Base-by-base conservation (phyloP, 2,329 filamentous ascomycete genomes). In the Xylaria sp. region DNA sequence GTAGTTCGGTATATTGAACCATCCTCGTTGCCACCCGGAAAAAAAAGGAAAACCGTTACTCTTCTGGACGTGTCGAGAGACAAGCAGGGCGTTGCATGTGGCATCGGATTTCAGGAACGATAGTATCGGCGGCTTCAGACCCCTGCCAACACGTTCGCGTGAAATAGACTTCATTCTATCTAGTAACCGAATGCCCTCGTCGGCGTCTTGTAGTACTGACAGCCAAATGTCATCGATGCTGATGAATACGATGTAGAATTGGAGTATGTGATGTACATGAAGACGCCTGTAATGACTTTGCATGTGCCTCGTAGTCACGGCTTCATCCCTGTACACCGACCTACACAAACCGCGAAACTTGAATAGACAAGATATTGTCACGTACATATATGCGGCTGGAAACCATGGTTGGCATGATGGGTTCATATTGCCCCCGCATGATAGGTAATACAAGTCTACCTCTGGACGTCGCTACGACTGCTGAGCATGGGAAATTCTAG, bases 61-160 rank as follows among this genome's bases (percentile, higher is more conserved):
- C 23, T 32, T 20, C 30, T 4, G 23, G 28, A 50, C 4, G 9
- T 59, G 62, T 43, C 59, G 34, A 45, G 58, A 63, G 52, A 45
- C 58, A 62, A 65, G 45, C 58, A 59, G 61, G 61, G 66, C 66
- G 45, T 68, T 67, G 50, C 48, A 50, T 59, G 58, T 58, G 59
- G 66, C 57, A 58, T 68, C 63, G 63, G 62, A 61, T 67, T 45
- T 60, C 23, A 50, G 32, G 60, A 56, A 60, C 57, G 50, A 64
- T 57, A 64, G 61, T 61, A 65, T 60, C 45, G 53, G 53, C 55
- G 39, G 58, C 63, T 60, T 61, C 41, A 56, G 20, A 65, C 50
- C 43, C 50, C 43, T 36, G 28, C 60, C 50, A 30, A 48, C 52
- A 20, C n/a, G 36, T 25, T 62, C 45, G 55, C 23, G 23, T 59